These are phyloP conservation scores for Ustilago nuda DNA, from an alignment of 1,284 basidiomycete species.

Conservation along the genomic window DNA sequence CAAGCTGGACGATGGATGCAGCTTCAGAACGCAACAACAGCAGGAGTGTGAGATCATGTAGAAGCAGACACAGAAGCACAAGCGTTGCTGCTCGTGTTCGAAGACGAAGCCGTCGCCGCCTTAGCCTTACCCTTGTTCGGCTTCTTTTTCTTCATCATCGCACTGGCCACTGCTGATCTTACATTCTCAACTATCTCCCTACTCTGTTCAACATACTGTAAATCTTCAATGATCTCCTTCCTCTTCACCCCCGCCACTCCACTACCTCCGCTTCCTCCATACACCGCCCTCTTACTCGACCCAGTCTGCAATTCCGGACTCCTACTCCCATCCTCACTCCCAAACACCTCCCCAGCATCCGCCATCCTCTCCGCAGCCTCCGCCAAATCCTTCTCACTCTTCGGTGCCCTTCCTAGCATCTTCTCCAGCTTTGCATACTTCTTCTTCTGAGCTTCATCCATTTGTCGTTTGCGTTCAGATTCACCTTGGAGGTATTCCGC, in stretches of 20 bases:
- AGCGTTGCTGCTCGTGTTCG: not conserved
- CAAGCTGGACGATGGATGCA: not conserved
- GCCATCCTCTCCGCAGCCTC: conserved; percentile 63
- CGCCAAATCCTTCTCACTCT: conserved; percentile 67
- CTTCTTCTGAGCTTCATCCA: conserved; percentile 75
- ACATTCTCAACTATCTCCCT: conserved; percentile 91
- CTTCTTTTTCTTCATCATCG: conserved; percentile 56
- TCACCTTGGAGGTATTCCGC: conserved; percentile 89
- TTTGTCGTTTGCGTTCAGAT: conserved; percentile 81
- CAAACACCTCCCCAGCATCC: conserved; percentile 60
- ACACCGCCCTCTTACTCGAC: conserved; percentile 3
- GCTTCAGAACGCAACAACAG: not conserved
- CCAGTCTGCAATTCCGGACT: conserved; percentile 35
- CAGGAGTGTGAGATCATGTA: not conserved
- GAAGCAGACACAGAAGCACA: conserved; percentile 31
- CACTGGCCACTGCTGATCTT: conserved; percentile 83
- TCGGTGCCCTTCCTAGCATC: conserved; percentile 60
- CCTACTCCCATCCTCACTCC: conserved; percentile 18
- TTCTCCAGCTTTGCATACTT: conserved; percentile 84
- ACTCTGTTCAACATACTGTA: conserved; percentile 90
- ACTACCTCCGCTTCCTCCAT: not conserved
- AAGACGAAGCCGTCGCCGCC: conserved; percentile 9
- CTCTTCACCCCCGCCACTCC: conserved; percentile 78
- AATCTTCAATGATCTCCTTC: conserved; percentile 82
- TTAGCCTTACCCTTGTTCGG: conserved; percentile 36